These are phyloP conservation scores for Aspergillus proliferans DNA, from an alignment of 2,329 filamentous ascomycete genomes.

Conservation along the genomic window DNA sequence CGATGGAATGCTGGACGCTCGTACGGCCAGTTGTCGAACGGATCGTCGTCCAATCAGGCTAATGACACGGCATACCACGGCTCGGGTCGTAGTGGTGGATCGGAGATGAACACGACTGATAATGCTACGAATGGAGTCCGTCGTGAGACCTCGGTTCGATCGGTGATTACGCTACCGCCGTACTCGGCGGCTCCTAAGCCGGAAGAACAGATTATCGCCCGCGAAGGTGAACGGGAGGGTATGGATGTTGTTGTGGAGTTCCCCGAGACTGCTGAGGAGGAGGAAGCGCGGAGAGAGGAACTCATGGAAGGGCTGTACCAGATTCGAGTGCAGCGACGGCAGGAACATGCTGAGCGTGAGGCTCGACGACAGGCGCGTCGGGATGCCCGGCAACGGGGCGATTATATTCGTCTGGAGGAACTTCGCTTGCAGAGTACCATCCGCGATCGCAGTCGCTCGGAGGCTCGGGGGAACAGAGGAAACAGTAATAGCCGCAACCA, in stretches of 20 bases:
- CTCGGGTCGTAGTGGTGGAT: slow-evolving; percentile 17
- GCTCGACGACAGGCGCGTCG: slow-evolving; percentile 62
- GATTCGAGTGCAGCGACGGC: slow-evolving; percentile 70
- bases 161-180: slow-evolving; percentile 86
- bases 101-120: slow-evolving; percentile 21
- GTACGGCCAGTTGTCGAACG: slow-evolving; percentile 36
- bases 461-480: slow-evolving; percentile 27
- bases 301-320: slow-evolving; percentile 94
- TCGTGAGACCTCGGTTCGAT: slow-evolving; percentile 78
- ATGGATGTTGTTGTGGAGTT: slow-evolving; percentile 87
- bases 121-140: slow-evolving; percentile 50
- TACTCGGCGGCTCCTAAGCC: slow-evolving; percentile 69
- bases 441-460: slow-evolving; percentile 33
- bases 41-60: slow-evolving; percentile 11
- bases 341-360: slow-evolving; percentile 70
- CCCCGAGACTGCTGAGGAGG: slow-evolving; percentile 71
- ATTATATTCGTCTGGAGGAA: slow-evolving; percentile 61
- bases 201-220: slow-evolving; percentile 73
- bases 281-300: slow-evolving; percentile 71
- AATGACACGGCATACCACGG: slow-evolving; percentile 22
- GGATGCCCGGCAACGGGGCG: slow-evolving; percentile 67
- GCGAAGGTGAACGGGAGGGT: slow-evolving; percentile 85
- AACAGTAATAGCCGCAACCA: slow-evolving; percentile 31
- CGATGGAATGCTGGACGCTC: slow-evolving; percentile 42
- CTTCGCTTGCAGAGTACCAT: slow-evolving; percentile 53